Evolutionary conservation across 371 early-diverging fungal species (phyloP), one percentile per base, ranked within the genome.

Genomic region (Nematocida sp.): DNA sequence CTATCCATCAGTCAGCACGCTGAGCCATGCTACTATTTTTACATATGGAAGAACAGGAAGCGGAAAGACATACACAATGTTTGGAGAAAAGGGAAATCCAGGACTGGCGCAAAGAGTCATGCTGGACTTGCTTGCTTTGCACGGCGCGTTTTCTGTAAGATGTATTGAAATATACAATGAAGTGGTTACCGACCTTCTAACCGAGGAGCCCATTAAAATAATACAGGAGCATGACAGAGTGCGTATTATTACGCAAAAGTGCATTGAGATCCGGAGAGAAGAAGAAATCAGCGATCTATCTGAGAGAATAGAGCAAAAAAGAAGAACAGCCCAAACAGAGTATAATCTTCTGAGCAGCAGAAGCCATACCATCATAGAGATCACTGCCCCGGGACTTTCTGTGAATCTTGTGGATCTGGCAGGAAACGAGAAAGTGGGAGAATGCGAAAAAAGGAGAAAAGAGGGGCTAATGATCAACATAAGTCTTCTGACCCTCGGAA

Each of bases 121-220:
- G 1, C 23, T 30, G 26, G 79, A 66, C 39, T 39, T 77, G 2
- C 54, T 80, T 18, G 18, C 59, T 0, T 5, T 45, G 61, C 55
- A 71, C 45, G 20, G 38, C 1, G 33, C 59, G 5, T 32, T 71
- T 5, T 61, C 60, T n/a, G 53, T 71, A 28, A 32, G 51, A 49
- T 71, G 75, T 49, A 61, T 94, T 55, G 95, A 96, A 82, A 93
- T 96, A 39, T 96, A 95, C 80, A 87, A 87, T 66, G 96, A 96
- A 77, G 86, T 85, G 2, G 87, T 92, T 55, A 85, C 86, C 20
- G 92, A 93, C 82, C 81, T 93, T 18, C 82, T 90, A 23, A 82
- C 77, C 13, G 64, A 42, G 2, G 60, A 45, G 13, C 67, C 68
- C 28, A 48, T 82, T 9, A 55, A 77, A 55, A 76, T 84, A 23